Base-by-base conservation (phyloP, 2,329 filamentous ascomycete species). In the Aureobasidium pullulans region DNA sequence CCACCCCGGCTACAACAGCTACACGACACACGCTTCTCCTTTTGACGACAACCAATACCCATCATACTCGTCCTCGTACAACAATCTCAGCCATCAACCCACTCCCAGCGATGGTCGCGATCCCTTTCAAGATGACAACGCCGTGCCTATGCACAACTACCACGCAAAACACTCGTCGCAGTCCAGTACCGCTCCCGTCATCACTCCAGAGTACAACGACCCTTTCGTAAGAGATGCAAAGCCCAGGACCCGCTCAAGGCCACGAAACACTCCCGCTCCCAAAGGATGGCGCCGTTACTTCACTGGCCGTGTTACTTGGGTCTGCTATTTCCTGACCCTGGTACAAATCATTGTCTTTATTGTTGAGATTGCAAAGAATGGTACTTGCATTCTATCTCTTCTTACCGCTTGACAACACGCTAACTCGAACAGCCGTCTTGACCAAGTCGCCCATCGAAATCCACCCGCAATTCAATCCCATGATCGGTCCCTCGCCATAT, bases 401-500 rank as follows among this genome's bases (percentile, higher is more conserved):
- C 10, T 34, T 44, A 16, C 36, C 37, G 29, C 19, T 15, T 11
- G 9, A 31, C 37, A 19, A 11, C 42, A 44, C 42, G 34, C 60
- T 61, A 31, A 62, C 63, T 49, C 13, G 43, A 8, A 11, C 63
- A 91, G 88, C 81, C 56, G 80, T 87, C 65, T 76, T 92, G 32
- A 96, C 93, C 1, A 88, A 88, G 57, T 87, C 87, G 0, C 83
- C 87, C 19, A 90, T 90, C 69, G 82, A 85, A 75, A 92, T 85
- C 56, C 83, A 93, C 59, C 94, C 94, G 1, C 81, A 81, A 15
- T 96, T 99, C 77, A 99, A 97, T 75, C 88, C 89, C 61, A 96
- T 99, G 90, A 96, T 99, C 69, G 94, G 94, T 0, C 94, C 94
- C 1, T 96, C 92, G 5, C 83, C 86, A 1, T 90, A 90, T 66